These are phyloP conservation scores for Panicum miliaceum DNA, from an alignment of 176 grass and related monocot genomes.

Conservation along the genomic window DNA sequence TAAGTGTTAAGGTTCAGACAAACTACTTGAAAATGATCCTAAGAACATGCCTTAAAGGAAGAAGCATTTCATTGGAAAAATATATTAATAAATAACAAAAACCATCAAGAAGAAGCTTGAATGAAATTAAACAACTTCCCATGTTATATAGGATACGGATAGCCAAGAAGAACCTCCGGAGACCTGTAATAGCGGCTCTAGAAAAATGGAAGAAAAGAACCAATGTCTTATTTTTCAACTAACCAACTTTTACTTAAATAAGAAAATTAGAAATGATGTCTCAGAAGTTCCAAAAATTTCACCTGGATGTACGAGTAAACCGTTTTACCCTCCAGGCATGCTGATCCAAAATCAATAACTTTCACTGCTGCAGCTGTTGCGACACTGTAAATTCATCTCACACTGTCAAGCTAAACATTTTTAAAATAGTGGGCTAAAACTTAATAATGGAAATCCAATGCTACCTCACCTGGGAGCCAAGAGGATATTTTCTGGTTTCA, in stretches of 20 bases:
- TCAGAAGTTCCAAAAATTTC: constrained; percentile 37
- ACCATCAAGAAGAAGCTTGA: constrained; percentile 28
- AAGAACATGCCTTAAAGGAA: constrained; percentile 21
- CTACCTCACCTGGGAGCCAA: constrained; percentile 66
- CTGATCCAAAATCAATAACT: constrained; percentile 99
- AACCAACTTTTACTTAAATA: constrained; percentile 37
- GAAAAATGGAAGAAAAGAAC: constrained; percentile 43
- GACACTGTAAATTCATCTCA: constrained; percentile 56
- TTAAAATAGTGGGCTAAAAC: constrained; percentile 17
- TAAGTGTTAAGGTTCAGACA: constrained; percentile 57
- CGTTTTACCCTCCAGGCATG: constrained; percentile 92
- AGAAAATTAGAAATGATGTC: constrained; percentile 22
- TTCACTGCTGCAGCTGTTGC: constrained; percentile 86
- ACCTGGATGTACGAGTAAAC: constrained; percentile 99
- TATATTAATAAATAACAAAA: constrained; percentile 16
- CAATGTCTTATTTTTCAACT: constrained; percentile 38
- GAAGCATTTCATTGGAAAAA: constrained; percentile 13
- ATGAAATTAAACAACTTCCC: constrained; percentile 10
- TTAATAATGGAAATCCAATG: constrained; percentile 23
- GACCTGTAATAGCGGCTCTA: constrained; percentile 99
- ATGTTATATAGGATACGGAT: constrained; percentile 85
- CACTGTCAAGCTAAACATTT: constrained; percentile 34
- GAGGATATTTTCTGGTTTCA: constrained; percentile 99
- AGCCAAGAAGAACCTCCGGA: constrained; percentile 97
- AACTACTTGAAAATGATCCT: constrained; percentile 2